Conservation (phyloP, 176 grass and related monocot species). For the Puccinellia tenuiflora region DNA sequence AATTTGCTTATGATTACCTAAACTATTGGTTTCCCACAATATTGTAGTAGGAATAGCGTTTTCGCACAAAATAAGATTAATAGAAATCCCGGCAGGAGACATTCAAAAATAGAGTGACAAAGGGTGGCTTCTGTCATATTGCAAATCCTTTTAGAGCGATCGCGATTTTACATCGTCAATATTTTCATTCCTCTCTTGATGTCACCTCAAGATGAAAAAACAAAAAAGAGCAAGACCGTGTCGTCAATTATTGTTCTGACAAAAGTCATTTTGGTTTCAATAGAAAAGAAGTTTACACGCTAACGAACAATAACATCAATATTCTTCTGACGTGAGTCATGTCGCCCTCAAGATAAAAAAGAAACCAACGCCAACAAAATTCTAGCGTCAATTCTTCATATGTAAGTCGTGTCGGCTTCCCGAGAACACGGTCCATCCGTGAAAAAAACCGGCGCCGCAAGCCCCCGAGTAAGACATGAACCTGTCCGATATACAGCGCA, state of each 20-base stretch:
- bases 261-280: neutral
- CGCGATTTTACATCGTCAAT: neutral
- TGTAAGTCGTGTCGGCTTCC: neutral
- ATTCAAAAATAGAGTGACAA: neutral
- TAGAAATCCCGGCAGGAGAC: neutral
- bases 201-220: neutral
- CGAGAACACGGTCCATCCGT: neutral
- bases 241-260: neutral
- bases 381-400: neutral
- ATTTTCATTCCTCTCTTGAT: neutral
- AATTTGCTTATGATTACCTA: neutral
- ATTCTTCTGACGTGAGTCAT: conserved; percentile 4
- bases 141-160: neutral
- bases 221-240: neutral
- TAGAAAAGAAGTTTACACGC: too few relatives aligned
- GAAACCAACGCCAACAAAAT: neutral
- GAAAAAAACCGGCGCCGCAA: neutral
- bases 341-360: neutral
- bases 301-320: fast-evolving
- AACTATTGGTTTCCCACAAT: neutral
- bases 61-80: neutral
- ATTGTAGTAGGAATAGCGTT: neutral
- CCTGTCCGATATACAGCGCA: neutral
- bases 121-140: neutral
- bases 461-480: conserved; percentile 18